Evolutionary conservation across 2,329 filamentous ascomycete genomes (phyloP).

Genomic region (Alternaria consortialis): DNA sequence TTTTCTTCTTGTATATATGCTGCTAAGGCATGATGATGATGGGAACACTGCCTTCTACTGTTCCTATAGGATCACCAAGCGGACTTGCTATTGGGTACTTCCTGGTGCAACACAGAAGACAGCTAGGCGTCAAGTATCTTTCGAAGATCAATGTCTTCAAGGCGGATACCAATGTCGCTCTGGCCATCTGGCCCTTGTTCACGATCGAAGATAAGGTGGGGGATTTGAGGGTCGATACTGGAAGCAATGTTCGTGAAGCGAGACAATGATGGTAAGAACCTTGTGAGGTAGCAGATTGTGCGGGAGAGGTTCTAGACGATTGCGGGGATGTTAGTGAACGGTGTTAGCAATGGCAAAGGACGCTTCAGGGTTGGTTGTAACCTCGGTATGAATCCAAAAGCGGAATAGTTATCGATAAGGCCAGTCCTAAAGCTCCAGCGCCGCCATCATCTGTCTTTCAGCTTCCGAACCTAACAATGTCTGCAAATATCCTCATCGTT

Average conservation of each 20-base stretch:
- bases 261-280: neutral
- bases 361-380: neutral
- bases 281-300: neutral
- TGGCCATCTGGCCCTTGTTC: conserved; percentile 16
- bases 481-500: conserved; percentile 69
- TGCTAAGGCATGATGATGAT: neutral
- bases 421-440: neutral
- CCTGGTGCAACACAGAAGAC: conserved; percentile 21
- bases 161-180: conserved; percentile 9
- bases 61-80: conserved; percentile 14
- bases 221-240: neutral
- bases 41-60: neutral
- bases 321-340: neutral
- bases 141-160: conserved; percentile 22
- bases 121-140: conserved; percentile 17
- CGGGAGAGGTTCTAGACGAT: neutral
- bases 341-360: neutral
- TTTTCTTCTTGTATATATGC: no score
- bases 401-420: conserved; percentile 15
- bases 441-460: neutral
- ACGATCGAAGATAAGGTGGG: conserved; percentile 13
- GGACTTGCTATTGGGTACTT: conserved; percentile 20
- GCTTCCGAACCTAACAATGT: conserved; percentile 25
- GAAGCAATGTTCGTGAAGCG: neutral
- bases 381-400: conserved; percentile 11